Conservation (phyloP, 306 rosid species). For the Bauhinia variegata region DNA sequence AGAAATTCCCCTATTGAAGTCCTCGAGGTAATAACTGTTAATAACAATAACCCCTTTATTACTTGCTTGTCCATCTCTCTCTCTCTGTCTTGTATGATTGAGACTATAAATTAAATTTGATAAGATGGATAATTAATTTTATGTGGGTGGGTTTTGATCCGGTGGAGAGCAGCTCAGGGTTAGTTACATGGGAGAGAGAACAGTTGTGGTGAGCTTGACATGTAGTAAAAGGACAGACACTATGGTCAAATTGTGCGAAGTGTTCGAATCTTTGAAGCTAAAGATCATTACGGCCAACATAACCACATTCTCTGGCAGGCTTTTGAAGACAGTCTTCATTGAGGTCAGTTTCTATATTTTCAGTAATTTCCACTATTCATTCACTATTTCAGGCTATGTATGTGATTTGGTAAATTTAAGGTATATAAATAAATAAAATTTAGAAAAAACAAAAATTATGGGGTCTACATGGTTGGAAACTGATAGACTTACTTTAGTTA, state of each 20-base stretch:
- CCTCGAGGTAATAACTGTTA: constrained; percentile 61
- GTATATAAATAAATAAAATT: neutral
- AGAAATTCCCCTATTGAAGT: constrained; percentile 71
- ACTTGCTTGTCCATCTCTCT: neutral
- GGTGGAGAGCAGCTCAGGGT: constrained; percentile 66
- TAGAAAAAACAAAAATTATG: constrained; percentile 15
- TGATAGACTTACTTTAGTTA: constrained; percentile 35
- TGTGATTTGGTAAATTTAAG: no score
- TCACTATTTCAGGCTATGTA: no score
- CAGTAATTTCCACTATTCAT: no score
- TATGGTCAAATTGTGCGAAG: constrained; percentile 86
- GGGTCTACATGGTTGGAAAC: constrained; percentile 42
- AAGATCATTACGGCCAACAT: constrained; percentile 78
- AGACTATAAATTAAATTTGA: constrained; percentile 16
- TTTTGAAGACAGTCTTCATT: constrained; percentile 81
- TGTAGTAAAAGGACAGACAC: constrained; percentile 84
- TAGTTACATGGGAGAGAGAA: constrained; percentile 74
- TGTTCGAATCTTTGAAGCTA: constrained; percentile 88
- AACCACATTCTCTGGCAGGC: constrained; percentile 71
- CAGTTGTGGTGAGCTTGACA: constrained; percentile 75
- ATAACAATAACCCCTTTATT: neutral
- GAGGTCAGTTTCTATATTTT: constrained; percentile 59
- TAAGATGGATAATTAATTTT: neutral
- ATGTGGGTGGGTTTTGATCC: neutral
- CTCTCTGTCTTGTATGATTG: constrained; percentile 43